Percentiles rank a stretch among this genome's conserved stretches.
These are phyloP conservation scores for Colletotrichum somersetense DNA, from an alignment of 2,329 filamentous ascomycete species.

Conservation along the genomic window DNA sequence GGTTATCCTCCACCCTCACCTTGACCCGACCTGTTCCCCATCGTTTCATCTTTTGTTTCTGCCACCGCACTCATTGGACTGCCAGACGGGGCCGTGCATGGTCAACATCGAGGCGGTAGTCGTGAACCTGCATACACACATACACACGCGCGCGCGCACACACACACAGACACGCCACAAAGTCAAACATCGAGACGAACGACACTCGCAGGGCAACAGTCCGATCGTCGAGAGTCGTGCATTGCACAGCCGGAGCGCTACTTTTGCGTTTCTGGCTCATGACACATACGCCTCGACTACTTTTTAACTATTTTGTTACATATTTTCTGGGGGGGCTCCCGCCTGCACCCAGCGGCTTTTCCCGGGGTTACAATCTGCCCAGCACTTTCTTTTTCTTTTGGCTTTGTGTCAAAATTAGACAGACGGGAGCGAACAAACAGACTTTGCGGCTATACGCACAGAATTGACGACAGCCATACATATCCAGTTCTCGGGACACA, in stretches of 20 bases:
- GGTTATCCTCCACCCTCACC: constrained; percentile 16
- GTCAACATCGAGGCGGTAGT: constrained; percentile 10
- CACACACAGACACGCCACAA: background rate
- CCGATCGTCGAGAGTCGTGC: constrained; percentile 14
- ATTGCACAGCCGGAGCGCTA: constrained; percentile 5
- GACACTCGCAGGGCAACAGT: background rate
- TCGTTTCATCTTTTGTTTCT: constrained; percentile 36
- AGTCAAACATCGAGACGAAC: background rate
- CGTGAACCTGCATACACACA: background rate
- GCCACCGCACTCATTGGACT: constrained; percentile 21
- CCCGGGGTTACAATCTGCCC: background rate
- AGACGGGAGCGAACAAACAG: constrained; percentile 3
- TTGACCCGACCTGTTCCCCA: constrained; percentile 19
- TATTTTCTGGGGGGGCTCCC: background rate
- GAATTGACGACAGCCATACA: background rate
- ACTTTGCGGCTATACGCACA: background rate
- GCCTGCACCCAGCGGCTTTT: background rate
- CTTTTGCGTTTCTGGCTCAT: constrained; percentile 1
- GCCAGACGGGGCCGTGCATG: constrained; percentile 25
- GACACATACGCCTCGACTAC: constrained; percentile 26
- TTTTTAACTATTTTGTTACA: background rate
- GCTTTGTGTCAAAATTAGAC: constrained; percentile 1
- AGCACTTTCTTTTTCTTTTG: background rate
- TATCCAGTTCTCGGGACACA: background rate
- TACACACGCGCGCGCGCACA: constrained; percentile 4